These are phyloP conservation scores for Plantago elongata DNA, from an alignment of 257 asterid genomes.

Conservation along the genomic window DNA sequence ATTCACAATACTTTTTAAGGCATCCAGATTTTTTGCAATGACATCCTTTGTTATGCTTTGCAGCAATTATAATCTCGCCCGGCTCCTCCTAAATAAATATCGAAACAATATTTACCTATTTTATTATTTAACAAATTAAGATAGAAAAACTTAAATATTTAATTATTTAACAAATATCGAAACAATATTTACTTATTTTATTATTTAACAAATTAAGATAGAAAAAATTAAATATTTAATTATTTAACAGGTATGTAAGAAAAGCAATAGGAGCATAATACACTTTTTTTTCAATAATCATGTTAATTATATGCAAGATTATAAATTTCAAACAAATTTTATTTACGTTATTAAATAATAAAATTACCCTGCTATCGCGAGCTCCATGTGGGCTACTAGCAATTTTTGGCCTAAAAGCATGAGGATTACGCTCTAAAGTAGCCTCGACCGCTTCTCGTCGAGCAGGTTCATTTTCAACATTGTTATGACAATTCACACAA, in stretches of 20 bases:
- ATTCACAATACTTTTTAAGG: constrained; percentile 91
- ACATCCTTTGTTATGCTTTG: constrained; percentile 87
- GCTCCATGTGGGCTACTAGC: constrained; percentile 89
- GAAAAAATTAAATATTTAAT: too few relatives aligned
- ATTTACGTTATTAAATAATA: constrained; percentile 16
- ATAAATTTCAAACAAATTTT: background rate
- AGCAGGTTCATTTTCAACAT: constrained; percentile 75
- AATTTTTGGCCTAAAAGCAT: constrained; percentile 93
- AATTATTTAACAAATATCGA: too few relatives aligned
- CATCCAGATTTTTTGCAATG: constrained; percentile 97
- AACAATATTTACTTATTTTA: too few relatives aligned
- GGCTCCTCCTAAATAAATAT: background rate
- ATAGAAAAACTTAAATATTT: too few relatives aligned
- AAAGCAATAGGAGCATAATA: too few relatives aligned
- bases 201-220: too few relatives aligned
- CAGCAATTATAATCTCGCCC: constrained; percentile 44
- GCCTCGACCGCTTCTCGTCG: constrained; percentile 91
- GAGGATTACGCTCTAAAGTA: constrained; percentile 88
- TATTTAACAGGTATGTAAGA: too few relatives aligned
- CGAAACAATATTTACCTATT: background rate
- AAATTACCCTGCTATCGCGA: constrained; percentile 68
- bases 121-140: too few relatives aligned
- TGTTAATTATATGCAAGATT: background rate
- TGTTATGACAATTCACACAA: constrained; percentile 83
- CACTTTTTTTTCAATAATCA: too few relatives aligned